Conservation (phyloP, 2,329 filamentous ascomycete species). For the Didymellaceae sp. region DNA sequence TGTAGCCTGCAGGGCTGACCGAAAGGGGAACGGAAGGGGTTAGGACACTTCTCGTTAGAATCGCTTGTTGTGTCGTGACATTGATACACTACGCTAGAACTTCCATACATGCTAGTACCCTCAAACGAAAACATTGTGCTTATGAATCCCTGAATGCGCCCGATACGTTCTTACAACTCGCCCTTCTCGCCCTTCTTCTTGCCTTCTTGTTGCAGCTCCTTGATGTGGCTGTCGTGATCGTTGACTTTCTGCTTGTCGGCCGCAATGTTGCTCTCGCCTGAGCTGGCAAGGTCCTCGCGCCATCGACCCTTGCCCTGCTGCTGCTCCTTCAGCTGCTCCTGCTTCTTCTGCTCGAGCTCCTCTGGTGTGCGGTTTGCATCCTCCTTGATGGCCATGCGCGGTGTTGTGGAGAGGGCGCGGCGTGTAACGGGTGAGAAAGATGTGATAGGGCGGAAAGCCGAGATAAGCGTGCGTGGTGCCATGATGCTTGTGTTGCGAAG, state of each 20-base stretch:
- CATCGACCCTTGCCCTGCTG: constrained; percentile 51
- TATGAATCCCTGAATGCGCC: background rate
- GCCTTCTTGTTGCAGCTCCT: constrained; percentile 54
- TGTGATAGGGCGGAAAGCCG: constrained; percentile 18
- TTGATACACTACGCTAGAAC: no score
- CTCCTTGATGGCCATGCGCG: constrained; percentile 48
- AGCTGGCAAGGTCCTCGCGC: constrained; percentile 53
- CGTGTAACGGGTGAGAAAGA: constrained; percentile 15
- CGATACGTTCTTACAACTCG: constrained; percentile 23
- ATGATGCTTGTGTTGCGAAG: constrained; percentile 14
- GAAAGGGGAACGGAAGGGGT: constrained; percentile 1
- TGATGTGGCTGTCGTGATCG: constrained; percentile 52
- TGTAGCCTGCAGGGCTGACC: constrained; percentile 12
- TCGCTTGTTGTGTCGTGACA: no score
- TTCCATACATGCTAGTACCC: no score
- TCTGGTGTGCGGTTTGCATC: constrained; percentile 48
- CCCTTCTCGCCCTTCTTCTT: constrained; percentile 51
- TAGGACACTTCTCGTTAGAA: background rate
- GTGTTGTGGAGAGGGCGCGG: constrained; percentile 43
- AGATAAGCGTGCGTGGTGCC: constrained; percentile 24
- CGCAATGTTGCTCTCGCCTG: constrained; percentile 50
- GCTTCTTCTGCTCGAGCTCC: constrained; percentile 52
- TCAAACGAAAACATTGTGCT: no score
- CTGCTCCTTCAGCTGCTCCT: constrained; percentile 54
- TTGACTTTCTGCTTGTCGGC: constrained; percentile 53